These are phyloP conservation scores for Psilocybe cyanescens DNA, from an alignment of 768 basidiomycete genomes.

Conservation along the genomic window DNA sequence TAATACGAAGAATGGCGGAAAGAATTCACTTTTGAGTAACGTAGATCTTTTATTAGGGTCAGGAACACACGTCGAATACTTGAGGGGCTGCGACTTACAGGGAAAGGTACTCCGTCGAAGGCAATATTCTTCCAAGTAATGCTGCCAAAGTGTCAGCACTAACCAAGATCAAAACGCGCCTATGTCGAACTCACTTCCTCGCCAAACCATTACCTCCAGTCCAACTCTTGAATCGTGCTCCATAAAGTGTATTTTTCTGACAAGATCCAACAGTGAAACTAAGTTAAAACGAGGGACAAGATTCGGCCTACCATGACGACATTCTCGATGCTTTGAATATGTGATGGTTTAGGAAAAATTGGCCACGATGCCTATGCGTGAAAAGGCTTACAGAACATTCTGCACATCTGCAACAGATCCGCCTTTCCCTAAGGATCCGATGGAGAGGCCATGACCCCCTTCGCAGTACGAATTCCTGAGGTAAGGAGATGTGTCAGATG, in stretches of 20 bases:
- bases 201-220: conserved; percentile 63
- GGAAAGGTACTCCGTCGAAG: conserved; percentile 56
- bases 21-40: conserved; percentile 60
- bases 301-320: conserved; percentile 40
- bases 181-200: conserved; percentile 44
- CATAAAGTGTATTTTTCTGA: conserved; percentile 56
- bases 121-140: conserved; percentile 62
- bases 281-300: not conserved
- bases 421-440: conserved; percentile 51
- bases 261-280: not conserved
- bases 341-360: not conserved
- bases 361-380: conserved; percentile 11
- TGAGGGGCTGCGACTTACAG: conserved; percentile 36
- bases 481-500: no score
- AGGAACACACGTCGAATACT: no score
- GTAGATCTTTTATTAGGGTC: conserved; percentile 45
- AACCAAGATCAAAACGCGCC: not conserved
- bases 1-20: not conserved
- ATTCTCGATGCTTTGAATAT: conserved; percentile 42
- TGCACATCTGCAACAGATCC: conserved; percentile 59
- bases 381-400: conserved; percentile 46
- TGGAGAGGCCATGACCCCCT: conserved; percentile 62
- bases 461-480: conserved; percentile 55
- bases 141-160: conserved; percentile 29
- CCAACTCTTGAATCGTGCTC: conserved; percentile 72